Base-by-base conservation (phyloP, 371 early-diverging fungal genomes). In the Homolaphlyctis polyrhiza region DNA sequence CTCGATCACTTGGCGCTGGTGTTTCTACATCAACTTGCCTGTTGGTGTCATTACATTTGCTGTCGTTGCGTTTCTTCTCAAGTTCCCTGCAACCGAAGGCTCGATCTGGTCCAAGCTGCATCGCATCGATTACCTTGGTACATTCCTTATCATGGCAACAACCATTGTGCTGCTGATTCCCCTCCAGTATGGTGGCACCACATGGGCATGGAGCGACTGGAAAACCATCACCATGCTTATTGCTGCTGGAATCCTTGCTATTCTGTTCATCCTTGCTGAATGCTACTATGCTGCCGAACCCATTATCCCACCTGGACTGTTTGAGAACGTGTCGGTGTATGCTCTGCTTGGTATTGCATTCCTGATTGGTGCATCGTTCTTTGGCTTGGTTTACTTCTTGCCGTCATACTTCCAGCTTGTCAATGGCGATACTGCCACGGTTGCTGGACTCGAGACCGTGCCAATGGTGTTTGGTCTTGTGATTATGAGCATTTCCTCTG, bases 361-460 rank as follows among this genome's bases (percentile, higher is more conserved):
- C 66, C 82, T 79, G 55, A 57, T 88, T 34, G 93, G 93, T 29
- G 81, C 88, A 48, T 69, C 81, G 27, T 87, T 90, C 63, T 84
- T 88, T 52, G 81, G 84, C 25, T 76, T 86, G 14, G 66, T 90
- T 14, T 93, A 87, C 67, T 90, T 88, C 71, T 76, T 87, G 13
- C 85, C 91, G 58, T 18, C 68, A 25, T 84, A 79, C 65, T 87
- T 85, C 73, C 82, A 79, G 64, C 71, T 87, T 32, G 87, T 86
- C 50, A 70, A 72, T 25, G 76, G 81, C 43, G 80, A 84, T 36
- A 33, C 71, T 52, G 64, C 76, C 2, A 70, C 66, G 1, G 35
- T 61, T 34, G 78, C 89, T 13, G 91, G 91, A 23, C 67, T 90
- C 52, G 77, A 84, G 35, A 62, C 84, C 64, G 73, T 91, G 39